These are phyloP conservation scores for Globisporangium middletonii DNA, from an alignment of 352 stramenopile species.

Conservation along the genomic window DNA sequence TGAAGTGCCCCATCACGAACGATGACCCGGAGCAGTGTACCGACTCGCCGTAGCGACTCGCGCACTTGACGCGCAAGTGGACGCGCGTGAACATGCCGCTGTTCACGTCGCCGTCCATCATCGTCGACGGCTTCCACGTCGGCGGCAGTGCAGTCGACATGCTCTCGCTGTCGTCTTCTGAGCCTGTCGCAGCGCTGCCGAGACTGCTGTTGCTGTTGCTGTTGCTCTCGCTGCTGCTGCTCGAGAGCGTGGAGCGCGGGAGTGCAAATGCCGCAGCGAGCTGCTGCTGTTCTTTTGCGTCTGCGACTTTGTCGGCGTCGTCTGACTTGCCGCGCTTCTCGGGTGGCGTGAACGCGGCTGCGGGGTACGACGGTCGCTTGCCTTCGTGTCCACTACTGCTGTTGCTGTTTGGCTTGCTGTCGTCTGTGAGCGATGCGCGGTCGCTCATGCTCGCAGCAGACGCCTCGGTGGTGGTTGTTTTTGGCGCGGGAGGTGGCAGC, in stretches of 20 bases:
- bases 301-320: not conserved
- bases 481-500: not conserved
- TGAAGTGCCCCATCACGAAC: conserved; percentile 86
- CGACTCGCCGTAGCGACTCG: conserved; percentile 69
- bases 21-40: conserved; percentile 78
- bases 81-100: conserved; percentile 79
- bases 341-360: conserved; percentile 10
- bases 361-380: conserved; percentile 13
- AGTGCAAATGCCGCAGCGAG: conserved; percentile 1
- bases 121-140: conserved; percentile 1
- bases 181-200: conserved; percentile 12
- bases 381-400: conserved; percentile 4
- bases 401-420: conserved; percentile 4
- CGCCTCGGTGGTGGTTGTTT: not conserved
- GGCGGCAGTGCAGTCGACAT: not conserved
- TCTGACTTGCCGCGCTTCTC: conserved; percentile 18
- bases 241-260: conserved; percentile 4
- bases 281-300: conserved; percentile 4
- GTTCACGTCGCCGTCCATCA: conserved; percentile 53
- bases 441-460: conserved; percentile 9
- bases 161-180: conserved; percentile 10
- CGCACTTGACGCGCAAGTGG: conserved; percentile 58
- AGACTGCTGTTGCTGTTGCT: conserved; percentile 15
- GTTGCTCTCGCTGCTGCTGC: conserved; percentile 13
- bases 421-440: not conserved